Percentiles rank a stretch among this genome's conserved stretches.
phyloP scores from a whole-genome alignment of 2,329 filamentous ascomycete species.

The Magnaporthiopsis poae region DNA sequence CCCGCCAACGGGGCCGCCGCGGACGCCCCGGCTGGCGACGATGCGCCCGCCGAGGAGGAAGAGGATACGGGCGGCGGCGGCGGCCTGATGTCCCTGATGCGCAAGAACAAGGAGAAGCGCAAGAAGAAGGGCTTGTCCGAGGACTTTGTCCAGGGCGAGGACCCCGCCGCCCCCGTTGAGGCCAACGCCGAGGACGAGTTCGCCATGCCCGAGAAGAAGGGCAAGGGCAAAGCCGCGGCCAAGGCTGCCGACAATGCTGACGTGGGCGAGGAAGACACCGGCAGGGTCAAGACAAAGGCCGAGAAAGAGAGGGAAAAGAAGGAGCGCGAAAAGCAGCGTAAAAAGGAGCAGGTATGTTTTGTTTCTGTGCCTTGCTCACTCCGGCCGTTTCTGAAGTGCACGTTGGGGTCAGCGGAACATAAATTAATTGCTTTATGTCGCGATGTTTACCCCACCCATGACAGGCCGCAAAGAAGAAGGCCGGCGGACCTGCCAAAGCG shows the following conservation, averaged over 20 bases:
- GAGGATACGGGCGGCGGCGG: slow-evolving; percentile 47
- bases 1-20: slow-evolving; percentile 34
- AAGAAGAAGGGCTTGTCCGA: slow-evolving; percentile 77
- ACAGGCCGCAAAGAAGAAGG: slow-evolving; percentile 78
- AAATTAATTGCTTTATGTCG: background rate
- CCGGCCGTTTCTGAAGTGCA: background rate
- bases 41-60: slow-evolving; percentile 32
- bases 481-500: slow-evolving; percentile 34
- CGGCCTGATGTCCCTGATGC: slow-evolving; percentile 68
- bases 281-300: slow-evolving; percentile 82
- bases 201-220: slow-evolving; percentile 66
- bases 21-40: slow-evolving; percentile 22
- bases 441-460: background rate
- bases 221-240: slow-evolving; percentile 45
- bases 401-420: background rate
- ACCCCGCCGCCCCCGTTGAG: slow-evolving; percentile 67
- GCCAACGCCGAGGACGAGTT: slow-evolving; percentile 79
- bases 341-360: slow-evolving; percentile 77
- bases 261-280: slow-evolving; percentile 45
- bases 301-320: slow-evolving; percentile 98
- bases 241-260: slow-evolving; percentile 37
- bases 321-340: slow-evolving; percentile 94
- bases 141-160: slow-evolving; percentile 64
- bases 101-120: slow-evolving; percentile 75
- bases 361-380: slow-evolving; percentile 8